Evolutionary conservation across 2,329 filamentous ascomycete genomes (phyloP), one percentile per base, ranked within the genome.

Genomic region (Colletotrichum theobromicola): DNA sequence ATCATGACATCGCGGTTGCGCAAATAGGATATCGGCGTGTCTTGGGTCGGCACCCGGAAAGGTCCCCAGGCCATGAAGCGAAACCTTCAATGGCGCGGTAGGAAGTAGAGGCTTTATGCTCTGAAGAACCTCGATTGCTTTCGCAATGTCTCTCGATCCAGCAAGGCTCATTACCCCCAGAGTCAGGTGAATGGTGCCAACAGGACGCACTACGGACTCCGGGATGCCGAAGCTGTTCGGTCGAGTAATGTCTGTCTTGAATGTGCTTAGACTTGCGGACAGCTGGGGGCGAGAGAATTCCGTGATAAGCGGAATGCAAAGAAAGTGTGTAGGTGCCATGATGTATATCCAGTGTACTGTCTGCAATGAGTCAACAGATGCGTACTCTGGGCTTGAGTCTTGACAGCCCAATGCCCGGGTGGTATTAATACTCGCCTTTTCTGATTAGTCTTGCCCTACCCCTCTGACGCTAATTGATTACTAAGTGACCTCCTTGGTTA

Each of bases 181-280:
- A 0, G 96, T 98, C 4, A 95, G 86, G 83, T 98, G 96, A 61
- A 98, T 84, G 2, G 95, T 95, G 1, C 94, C 94, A 1, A 94
- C 84, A 0, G 95, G 95, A 32, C 95, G 88, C 64, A 98, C 85
- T 2, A 95, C 95, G 68, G 89, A 89, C 37, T 86, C 82, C 0
- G 94, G 93, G 13, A 96, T 84, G 7, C 86, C 85, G 74, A 85
- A 83, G 76, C 85, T 82, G 72, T 83, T 79, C 66, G 84, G 77
- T 70, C 81, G 83, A 2, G 86, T 87, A 37, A 93, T 88, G 76
- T 93, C 90, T 30, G 89, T 84, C 72, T 86, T 87, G 81, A 97
- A 95, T 7, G 86, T 80, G 9, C 87, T 83, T 4, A 97, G 83
- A 18, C 89, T 91, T 3, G 83, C 82, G n/a, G 90, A 86, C 2